A percentile compares a stretch with the other conserved stretches of the same genome.
phyloP scores from a whole-genome alignment of 2,329 filamentous ascomycete species.

The Sporothrix pallida region DNA sequence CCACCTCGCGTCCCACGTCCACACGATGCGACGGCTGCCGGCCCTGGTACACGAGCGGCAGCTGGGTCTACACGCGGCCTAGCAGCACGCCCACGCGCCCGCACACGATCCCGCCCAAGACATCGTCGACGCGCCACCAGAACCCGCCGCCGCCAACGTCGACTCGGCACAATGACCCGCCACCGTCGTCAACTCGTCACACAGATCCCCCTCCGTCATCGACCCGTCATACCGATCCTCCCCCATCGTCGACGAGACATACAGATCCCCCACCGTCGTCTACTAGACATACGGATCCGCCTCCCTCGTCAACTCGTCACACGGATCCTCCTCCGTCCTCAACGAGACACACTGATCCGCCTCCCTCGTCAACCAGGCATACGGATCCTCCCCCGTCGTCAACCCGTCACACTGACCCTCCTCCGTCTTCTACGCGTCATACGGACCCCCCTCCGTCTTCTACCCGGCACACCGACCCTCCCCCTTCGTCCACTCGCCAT shows the following conservation, averaged over 20 bases:
- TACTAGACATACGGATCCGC: background rate
- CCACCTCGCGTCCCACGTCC: slow-evolving; percentile 25
- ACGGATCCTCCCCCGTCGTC: background rate
- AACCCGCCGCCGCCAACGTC: background rate
- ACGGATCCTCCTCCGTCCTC: background rate
- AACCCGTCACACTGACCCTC: background rate
- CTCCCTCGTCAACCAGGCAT: background rate
- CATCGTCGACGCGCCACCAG: background rate
- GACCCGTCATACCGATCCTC: background rate
- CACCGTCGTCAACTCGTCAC: background rate
- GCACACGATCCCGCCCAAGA: slow-evolving; percentile 16
- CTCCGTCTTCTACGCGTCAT: background rate
- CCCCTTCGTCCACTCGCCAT: background rate
- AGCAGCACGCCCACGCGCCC: slow-evolving; percentile 19
- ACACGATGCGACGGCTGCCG: slow-evolving; percentile 26
- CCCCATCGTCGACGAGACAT: background rate
- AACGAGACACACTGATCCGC: background rate
- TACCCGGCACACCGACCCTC: background rate
- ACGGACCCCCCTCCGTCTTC: slow-evolving; percentile 2
- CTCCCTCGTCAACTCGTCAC: background rate
- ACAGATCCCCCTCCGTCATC: background rate
- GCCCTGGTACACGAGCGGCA: slow-evolving; percentile 34
- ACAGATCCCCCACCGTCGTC: background rate
- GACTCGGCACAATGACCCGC: background rate
- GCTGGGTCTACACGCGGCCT: slow-evolving; percentile 32